These are phyloP conservation scores for Tylopilus sp. DNA, from an alignment of 768 basidiomycete species.

Conservation along the genomic window DNA sequence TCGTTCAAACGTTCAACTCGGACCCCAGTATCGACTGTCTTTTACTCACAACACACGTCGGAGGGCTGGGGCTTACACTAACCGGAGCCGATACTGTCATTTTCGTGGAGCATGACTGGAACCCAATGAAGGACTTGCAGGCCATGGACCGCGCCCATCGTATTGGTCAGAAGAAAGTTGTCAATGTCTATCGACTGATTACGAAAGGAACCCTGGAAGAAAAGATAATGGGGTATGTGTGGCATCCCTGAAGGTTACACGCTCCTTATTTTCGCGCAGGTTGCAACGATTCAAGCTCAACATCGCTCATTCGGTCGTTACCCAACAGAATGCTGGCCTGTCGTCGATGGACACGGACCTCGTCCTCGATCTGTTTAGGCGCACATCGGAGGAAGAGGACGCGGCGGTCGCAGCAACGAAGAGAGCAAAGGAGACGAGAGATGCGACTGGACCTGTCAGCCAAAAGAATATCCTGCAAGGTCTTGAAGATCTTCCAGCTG, in stretches of 20 bases:
- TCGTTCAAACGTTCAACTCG: conserved; percentile 96
- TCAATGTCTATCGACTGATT: conserved; percentile 96
- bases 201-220: conserved; percentile 97
- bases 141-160: conserved; percentile 99
- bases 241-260: background rate
- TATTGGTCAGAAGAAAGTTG: conserved; percentile 97
- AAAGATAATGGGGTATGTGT: conserved; percentile 96
- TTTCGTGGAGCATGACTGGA: conserved; percentile 99
- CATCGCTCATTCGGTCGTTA: conserved; percentile 94
- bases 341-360: conserved; percentile 97
- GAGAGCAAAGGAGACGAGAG: conserved; percentile 49
- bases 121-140: conserved; percentile 99
- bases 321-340: conserved; percentile 93
- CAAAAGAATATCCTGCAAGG: conserved; percentile 88
- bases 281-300: conserved; percentile 98
- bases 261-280: conserved; percentile 39
- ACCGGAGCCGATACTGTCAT: conserved; percentile 99
- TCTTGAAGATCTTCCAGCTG: conserved; percentile 85
- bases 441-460: conserved; percentile 52
- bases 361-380: conserved; percentile 89
- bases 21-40: conserved; percentile 98
- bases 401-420: conserved; percentile 48
- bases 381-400: conserved; percentile 75
- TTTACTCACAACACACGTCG: conserved; percentile 93
- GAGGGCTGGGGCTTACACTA: conserved; percentile 91